phyloP scores from a whole-genome alignment of 2,329 filamentous ascomycete genomes.

The Penicillium griseofulvum region DNA sequence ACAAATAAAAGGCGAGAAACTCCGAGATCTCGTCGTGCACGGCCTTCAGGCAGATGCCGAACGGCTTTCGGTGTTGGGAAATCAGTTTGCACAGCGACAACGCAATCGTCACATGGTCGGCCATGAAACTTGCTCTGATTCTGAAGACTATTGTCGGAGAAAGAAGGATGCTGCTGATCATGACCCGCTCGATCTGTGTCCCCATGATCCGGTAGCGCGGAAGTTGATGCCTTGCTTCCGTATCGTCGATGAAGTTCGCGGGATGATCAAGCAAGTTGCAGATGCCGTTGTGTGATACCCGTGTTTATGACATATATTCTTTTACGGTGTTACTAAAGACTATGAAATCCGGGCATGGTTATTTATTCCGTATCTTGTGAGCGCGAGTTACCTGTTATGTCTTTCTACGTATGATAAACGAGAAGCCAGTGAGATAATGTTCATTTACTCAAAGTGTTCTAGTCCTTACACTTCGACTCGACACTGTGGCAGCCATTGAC shows the following conservation, averaged over 20 bases:
- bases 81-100: slow-evolving; percentile 26
- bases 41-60: slow-evolving; percentile 20
- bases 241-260: slow-evolving; percentile 29
- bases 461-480: background rate
- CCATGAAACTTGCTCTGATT: slow-evolving; percentile 25
- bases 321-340: background rate
- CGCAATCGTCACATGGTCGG: slow-evolving; percentile 29
- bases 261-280: slow-evolving; percentile 27
- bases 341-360: background rate
- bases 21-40: slow-evolving; percentile 11
- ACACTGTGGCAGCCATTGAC: slow-evolving; percentile 6
- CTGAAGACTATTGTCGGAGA: slow-evolving; percentile 26
- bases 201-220: slow-evolving; percentile 21
- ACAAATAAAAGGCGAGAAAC: slow-evolving; percentile 15
- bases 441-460: background rate
- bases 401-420: background rate
- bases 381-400: no score
- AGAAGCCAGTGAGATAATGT: background rate
- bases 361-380: background rate
- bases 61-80: slow-evolving; percentile 16
- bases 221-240: slow-evolving; percentile 29
- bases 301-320: slow-evolving; percentile 18
- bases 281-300: slow-evolving; percentile 20
- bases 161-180: slow-evolving; percentile 20
- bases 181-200: slow-evolving; percentile 29